Percentiles rank a stretch among this genome's conserved stretches.
Evolutionary conservation across 2,329 filamentous ascomycete genomes (phyloP).

Genomic region (Aspergillus pseudonomiae): DNA sequence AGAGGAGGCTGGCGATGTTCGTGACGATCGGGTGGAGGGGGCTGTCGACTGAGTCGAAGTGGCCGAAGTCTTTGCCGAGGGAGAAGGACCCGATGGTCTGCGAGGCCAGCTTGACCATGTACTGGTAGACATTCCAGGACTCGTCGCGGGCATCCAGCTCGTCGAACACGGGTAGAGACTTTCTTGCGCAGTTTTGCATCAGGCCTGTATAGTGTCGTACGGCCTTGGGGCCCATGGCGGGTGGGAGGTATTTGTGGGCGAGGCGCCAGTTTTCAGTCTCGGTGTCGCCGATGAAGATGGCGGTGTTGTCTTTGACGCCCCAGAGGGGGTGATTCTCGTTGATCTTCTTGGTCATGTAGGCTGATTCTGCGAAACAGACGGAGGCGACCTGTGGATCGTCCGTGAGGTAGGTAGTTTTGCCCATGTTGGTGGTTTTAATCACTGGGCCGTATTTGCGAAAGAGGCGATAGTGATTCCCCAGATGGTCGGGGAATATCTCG

Average conservation of each 20-base stretch:
- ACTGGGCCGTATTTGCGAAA: conserved; percentile 56
- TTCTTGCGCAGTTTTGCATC: conserved; percentile 58
- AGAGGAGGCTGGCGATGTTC: conserved; percentile 52
- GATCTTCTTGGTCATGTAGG: conserved; percentile 57
- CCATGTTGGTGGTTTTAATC: conserved; percentile 56
- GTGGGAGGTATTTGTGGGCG: conserved; percentile 64
- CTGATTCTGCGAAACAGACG: conserved; percentile 51
- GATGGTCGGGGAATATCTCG: conserved; percentile 58
- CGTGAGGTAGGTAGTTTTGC: conserved; percentile 52
- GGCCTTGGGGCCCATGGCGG: conserved; percentile 60
- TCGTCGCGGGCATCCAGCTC: conserved; percentile 50
- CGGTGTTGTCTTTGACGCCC: conserved; percentile 25
- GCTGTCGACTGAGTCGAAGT: conserved; percentile 48
- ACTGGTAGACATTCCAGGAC: conserved; percentile 51
- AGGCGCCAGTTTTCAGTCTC: conserved; percentile 32
- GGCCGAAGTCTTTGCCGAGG: conserved; percentile 45
- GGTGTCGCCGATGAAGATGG: conserved; percentile 31
- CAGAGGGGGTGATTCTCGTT: conserved; percentile 28
- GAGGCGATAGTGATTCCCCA: conserved; percentile 58
- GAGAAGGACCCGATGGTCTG: conserved; percentile 46
- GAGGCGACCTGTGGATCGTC: conserved; percentile 52
- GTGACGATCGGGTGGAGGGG: conserved; percentile 55
- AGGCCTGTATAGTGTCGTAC: conserved; percentile 61
- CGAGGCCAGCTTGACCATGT: conserved; percentile 50
- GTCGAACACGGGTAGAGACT: conserved; percentile 51